These are phyloP conservation scores for Claviceps africana DNA, from an alignment of 2,329 filamentous ascomycete species.

Conservation along the genomic window DNA sequence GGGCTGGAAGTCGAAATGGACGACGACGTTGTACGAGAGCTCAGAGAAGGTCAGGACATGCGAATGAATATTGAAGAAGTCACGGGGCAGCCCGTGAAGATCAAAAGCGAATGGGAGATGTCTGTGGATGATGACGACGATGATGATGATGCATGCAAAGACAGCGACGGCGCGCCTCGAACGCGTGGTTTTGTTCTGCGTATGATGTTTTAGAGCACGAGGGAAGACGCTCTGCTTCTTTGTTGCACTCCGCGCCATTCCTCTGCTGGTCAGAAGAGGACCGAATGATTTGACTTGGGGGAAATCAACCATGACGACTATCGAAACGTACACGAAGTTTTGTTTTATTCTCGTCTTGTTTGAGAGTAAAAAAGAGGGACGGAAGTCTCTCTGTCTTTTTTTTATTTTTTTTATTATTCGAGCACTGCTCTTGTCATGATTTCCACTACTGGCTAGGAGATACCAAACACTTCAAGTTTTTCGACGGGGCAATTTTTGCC, in stretches of 20 bases:
- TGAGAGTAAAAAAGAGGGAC: not conserved
- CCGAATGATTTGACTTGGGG: not conserved
- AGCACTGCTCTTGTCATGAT: not conserved
- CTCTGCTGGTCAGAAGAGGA: not conserved
- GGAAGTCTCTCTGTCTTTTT: not conserved
- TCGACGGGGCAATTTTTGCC: not conserved
- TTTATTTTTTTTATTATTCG: not conserved
- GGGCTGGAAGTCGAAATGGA: slow-evolving; percentile 78
- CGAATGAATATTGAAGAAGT: slow-evolving; percentile 49
- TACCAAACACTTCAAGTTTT: slow-evolving; percentile 1
- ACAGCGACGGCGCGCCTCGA: slow-evolving; percentile 8
- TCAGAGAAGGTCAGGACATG: slow-evolving; percentile 89
- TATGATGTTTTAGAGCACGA: slow-evolving; percentile 7
- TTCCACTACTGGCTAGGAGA: slow-evolving; percentile 2
- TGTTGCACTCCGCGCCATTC: too few relatives aligned
- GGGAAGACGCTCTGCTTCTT: not conserved
- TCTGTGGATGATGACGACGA: slow-evolving; percentile 30
- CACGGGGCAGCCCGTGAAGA: slow-evolving; percentile 15
- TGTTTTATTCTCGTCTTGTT: not conserved
- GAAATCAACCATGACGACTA: not conserved
- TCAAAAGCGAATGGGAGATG: slow-evolving; percentile 51
- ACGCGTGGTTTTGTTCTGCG: slow-evolving; percentile 9
- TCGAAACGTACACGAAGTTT: not conserved
- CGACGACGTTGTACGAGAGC: slow-evolving; percentile 71
- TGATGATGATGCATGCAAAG: slow-evolving; percentile 26